Conservation (phyloP, 805 yeast genomes). For the Brettanomyces naardenensis region DNA sequence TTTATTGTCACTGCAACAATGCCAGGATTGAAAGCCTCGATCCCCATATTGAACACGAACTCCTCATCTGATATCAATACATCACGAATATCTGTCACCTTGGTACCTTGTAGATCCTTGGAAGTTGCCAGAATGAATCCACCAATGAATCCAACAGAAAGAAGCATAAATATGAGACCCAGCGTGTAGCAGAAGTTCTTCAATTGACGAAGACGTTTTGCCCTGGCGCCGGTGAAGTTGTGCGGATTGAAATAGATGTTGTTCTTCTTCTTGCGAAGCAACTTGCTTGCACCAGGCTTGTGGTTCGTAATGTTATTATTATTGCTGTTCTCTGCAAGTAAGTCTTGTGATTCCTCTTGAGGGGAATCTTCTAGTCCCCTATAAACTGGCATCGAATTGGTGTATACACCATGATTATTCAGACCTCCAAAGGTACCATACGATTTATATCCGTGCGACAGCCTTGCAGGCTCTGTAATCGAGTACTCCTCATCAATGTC, state of each 20-base stretch:
- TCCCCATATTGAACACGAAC: conserved; percentile 66
- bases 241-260: conserved; percentile 29
- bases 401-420: conserved; percentile 3
- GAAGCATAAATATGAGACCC: conserved; percentile 38
- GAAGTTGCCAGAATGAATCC: conserved; percentile 85
- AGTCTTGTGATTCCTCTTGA: neutral
- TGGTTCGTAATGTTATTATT: neutral
- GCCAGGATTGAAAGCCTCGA: conserved; percentile 85
- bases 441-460: conserved; percentile 6
- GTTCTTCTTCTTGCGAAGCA: conserved; percentile 12
- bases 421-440: conserved; percentile 4
- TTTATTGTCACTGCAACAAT: conserved; percentile 57
- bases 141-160: conserved; percentile 65
- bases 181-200: conserved; percentile 34
- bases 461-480: conserved; percentile 5
- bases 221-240: conserved; percentile 27
- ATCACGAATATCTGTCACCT: conserved; percentile 55
- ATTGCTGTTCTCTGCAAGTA: neutral
- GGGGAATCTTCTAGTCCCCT: too few species aligned
- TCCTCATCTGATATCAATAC: conserved; percentile 79
- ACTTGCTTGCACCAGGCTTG: neutral
- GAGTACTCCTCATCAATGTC: conserved; percentile 21
- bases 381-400: neutral
- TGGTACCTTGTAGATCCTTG: conserved; percentile 67
- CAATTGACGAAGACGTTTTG: conserved; percentile 22